Evolutionary conservation across 768 basidiomycete species (phyloP).

Genomic region (Cubamyces lactineus): DNA sequence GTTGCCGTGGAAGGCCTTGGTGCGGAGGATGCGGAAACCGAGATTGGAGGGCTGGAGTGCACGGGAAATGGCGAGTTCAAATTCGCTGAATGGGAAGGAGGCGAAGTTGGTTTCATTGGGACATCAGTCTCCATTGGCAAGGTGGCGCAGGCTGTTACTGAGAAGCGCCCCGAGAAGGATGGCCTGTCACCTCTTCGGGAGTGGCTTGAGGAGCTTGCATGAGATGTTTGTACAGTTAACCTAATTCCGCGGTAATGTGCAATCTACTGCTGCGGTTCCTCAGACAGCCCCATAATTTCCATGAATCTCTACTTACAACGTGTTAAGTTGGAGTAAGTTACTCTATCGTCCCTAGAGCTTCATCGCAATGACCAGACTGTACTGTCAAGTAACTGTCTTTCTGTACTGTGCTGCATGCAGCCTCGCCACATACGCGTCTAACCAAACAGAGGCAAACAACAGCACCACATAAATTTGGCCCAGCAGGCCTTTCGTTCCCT

Average conservation of each 20-base stretch:
- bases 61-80: conserved; percentile 60
- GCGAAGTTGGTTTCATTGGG: conserved; percentile 70
- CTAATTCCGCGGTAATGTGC: no score
- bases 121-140: conserved; percentile 50
- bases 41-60: conserved; percentile 78
- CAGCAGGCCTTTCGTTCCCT: conserved; percentile 3
- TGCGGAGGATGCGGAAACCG: conserved; percentile 59
- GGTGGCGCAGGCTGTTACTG: conserved; percentile 27
- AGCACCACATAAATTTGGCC: conserved; percentile 20
- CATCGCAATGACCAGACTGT: no score
- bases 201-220: conserved; percentile 48
- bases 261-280: no score
- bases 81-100: conserved; percentile 85
- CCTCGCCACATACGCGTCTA: neutral
- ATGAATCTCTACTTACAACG: no score
- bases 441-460: conserved; percentile 25
- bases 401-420: no score
- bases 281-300: no score
- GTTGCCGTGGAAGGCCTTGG: conserved; percentile 77
- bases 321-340: no score
- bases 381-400: no score
- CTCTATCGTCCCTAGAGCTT: no score
- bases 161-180: conserved; percentile 40
- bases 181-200: conserved; percentile 49
- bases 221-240: no score